Conservation (phyloP, 73 alveolate species). For the Tetrahymena malaccensis region DNA sequence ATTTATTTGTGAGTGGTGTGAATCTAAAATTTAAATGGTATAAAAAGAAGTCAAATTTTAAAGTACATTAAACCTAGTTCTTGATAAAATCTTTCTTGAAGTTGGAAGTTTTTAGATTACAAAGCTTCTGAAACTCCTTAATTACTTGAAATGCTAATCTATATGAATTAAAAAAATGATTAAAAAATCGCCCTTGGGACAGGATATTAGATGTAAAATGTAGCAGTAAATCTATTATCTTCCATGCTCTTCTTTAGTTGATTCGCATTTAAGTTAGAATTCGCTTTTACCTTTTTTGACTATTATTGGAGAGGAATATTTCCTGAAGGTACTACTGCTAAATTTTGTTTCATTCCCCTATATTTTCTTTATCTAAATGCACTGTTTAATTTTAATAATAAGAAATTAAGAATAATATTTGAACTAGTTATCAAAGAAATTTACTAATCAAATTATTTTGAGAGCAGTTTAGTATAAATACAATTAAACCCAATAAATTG, state of each 20-base stretch:
- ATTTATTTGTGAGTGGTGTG: too few relatives aligned
- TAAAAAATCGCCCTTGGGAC: not conserved
- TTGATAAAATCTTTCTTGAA: not conserved
- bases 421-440: not conserved
- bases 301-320: not conserved
- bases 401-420: not conserved
- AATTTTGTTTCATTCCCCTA: not conserved
- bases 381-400: not conserved
- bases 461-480: not conserved
- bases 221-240: not conserved
- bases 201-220: not conserved
- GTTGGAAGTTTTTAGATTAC: not conserved
- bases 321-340: not conserved
- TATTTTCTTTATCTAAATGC: not conserved
- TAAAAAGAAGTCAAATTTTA: not conserved
- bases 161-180: not conserved
- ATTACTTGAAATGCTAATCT: not conserved
- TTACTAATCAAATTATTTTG: not conserved
- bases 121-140: not conserved
- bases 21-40: not conserved
- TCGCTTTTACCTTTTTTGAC: not conserved
- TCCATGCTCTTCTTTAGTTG: not conserved
- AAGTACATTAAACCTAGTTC: not conserved
- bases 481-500: not conserved
- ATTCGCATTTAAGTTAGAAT: not conserved